Evolutionary conservation across 2,329 filamentous ascomycete genomes (phyloP).

Genomic region (Neospermospora avenae): DNA sequence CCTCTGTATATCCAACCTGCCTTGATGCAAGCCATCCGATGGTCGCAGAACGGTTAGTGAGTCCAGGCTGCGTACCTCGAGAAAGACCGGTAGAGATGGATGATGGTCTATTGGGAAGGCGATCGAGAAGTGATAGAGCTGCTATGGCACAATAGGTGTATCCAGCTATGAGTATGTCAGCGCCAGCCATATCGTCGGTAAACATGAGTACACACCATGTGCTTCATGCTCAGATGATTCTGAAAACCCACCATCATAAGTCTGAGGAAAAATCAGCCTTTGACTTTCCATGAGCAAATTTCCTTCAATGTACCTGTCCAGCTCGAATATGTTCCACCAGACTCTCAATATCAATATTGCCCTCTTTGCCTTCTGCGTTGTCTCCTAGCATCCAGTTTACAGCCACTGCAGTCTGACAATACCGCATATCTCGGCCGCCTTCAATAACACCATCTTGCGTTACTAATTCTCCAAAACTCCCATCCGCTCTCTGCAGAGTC

Average conservation of each 20-base stretch:
- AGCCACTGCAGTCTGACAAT: slow-evolving; percentile 79
- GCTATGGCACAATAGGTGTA: slow-evolving; percentile 87
- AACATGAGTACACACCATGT: slow-evolving; percentile 28
- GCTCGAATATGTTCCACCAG: slow-evolving; percentile 68
- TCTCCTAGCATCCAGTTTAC: slow-evolving; percentile 81
- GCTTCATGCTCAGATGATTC: slow-evolving; percentile 35
- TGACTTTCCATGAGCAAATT: background rate
- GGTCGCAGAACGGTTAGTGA: slow-evolving; percentile 35
- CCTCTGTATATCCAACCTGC: slow-evolving; percentile 58
- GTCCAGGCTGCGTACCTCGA: slow-evolving; percentile 27
- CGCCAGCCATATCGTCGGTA: background rate
- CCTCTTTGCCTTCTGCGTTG: slow-evolving; percentile 56
- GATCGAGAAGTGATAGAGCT: slow-evolving; percentile 66
- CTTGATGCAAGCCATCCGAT: slow-evolving; percentile 59
- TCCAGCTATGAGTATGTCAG: slow-evolving; percentile 56
- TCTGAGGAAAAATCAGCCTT: slow-evolving; percentile 27
- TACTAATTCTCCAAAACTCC: slow-evolving; percentile 86
- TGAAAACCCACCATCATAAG: slow-evolving; percentile 35
- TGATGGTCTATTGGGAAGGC: slow-evolving; percentile 23
- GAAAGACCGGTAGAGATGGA: background rate
- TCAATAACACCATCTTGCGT: slow-evolving; percentile 56
- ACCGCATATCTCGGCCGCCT: slow-evolving; percentile 80
- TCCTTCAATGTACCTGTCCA: slow-evolving; percentile 48
- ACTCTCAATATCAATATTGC: slow-evolving; percentile 71
- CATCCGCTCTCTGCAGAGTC: slow-evolving; percentile 74